These are phyloP conservation scores for Aspergillus tamarii DNA, from an alignment of 2,329 filamentous ascomycete genomes.

Conservation along the genomic window DNA sequence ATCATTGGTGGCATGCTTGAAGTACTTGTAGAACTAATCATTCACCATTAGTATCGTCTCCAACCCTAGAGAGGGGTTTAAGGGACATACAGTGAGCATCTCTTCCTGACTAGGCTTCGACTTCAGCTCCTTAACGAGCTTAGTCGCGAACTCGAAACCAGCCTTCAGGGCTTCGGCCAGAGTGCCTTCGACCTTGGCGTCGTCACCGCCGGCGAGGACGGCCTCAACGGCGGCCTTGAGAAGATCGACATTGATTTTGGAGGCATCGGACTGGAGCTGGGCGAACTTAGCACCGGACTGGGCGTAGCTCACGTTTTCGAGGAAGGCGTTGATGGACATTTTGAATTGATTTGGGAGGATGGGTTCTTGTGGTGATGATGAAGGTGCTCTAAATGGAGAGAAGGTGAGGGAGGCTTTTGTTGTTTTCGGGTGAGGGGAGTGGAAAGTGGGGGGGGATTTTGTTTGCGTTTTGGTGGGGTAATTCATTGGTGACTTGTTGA, in stretches of 20 bases:
- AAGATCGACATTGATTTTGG: conserved; percentile 28
- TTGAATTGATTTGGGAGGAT: conserved; percentile 5
- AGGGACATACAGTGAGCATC: conserved; percentile 37
- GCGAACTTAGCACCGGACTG: conserved; percentile 33
- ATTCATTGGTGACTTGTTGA: conserved; percentile 2
- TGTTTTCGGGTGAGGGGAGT: not conserved
- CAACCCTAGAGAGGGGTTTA: not conserved
- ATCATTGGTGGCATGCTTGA: conserved; percentile 20
- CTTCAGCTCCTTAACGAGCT: conserved; percentile 34
- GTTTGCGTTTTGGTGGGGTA: conserved; percentile 1
- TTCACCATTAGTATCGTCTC: not conserved
- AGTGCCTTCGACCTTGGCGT: conserved; percentile 20
- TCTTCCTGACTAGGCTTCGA: conserved; percentile 28
- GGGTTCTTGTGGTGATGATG: not conserved
- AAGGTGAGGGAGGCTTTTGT: not conserved
- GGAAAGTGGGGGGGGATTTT: not conserved
- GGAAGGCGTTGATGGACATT: conserved; percentile 34
- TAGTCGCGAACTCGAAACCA: conserved; percentile 36
- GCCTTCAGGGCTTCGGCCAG: conserved; percentile 29
- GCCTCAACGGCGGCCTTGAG: conserved; percentile 32
- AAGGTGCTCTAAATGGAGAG: not conserved
- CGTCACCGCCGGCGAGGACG: conserved; percentile 22
- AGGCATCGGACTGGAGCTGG: conserved; percentile 31
- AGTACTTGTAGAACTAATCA: conserved; percentile 25
- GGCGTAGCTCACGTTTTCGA: conserved; percentile 30